Evolutionary conservation across 2,329 filamentous ascomycete species (phyloP), one percentile per base, ranked within the genome.

Genomic region (Furcasterigmium furcatum): DNA sequence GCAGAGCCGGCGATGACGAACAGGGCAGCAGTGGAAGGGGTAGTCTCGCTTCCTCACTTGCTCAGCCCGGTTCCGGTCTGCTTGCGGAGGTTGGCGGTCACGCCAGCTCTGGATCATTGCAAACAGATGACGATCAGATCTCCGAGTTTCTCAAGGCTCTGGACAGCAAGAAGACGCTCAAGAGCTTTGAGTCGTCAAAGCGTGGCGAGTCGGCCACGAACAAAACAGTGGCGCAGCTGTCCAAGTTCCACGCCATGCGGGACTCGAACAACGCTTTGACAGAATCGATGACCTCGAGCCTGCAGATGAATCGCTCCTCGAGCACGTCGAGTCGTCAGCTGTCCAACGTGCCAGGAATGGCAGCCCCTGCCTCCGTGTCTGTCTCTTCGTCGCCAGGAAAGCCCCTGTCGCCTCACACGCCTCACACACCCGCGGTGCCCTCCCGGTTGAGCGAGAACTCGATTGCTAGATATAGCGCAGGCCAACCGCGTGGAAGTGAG

Each of bases 361-460:
- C 69, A 13, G 86, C 88, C 44, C 76, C 91, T 1, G 86, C 85
- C 5, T 90, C 88, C 1, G 74, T 90, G 52, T 96, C 91, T 4
- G 85, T 85, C 10, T 92, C 89, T 1, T 92, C 91, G 1, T 96
- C 91, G 9, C 91, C 91, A 2, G 89, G 87, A 46, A 96, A 96
- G 58, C 89, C 91, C 1, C 79, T 95, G 16, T 96, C 90, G 3
- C 91, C 88, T 9, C 90, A 92, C 59, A 96, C 89, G 1, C 90
- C 91, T 2, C 91, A 97, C 59, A 95, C 91, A 1, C 94, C 94
- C 4, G 91, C 91, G 10, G 90, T 97, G 22, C 92, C 92, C 18
- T 96, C 91, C 8, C 81, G 94, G n/a, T 72, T 99, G 19, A 95
- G 90, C 59, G 90, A 94, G 51, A 91, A 95, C 59, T 94, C 88